Evolutionary conservation across 768 basidiomycete genomes (phyloP).

Genomic region (Thelephora aurantiotincta): DNA sequence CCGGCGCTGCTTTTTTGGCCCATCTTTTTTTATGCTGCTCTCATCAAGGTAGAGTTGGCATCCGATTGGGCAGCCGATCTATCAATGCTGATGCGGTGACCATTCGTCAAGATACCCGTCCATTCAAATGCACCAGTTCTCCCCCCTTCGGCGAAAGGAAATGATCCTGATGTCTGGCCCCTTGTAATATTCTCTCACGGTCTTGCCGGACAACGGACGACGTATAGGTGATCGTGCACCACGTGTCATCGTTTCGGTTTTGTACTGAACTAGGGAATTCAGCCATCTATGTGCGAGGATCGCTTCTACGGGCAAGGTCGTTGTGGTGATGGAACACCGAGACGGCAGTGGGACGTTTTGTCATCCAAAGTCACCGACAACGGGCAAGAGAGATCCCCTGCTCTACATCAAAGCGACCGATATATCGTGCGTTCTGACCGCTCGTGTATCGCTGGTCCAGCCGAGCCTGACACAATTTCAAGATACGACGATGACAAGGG

Average conservation of each 20-base stretch:
- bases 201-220: slow-evolving; percentile 56
- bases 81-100: too few species aligned
- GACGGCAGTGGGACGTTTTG: slow-evolving; percentile 60
- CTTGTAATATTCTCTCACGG: slow-evolving; percentile 81
- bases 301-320: slow-evolving; percentile 69
- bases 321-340: slow-evolving; percentile 71
- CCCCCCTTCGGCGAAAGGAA: not conserved
- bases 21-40: not conserved
- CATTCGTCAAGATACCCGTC: slow-evolving; percentile 8
- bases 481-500: not conserved
- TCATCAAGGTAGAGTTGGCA: not conserved
- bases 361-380: slow-evolving; percentile 21
- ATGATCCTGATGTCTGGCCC: slow-evolving; percentile 38
- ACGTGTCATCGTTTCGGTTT: not conserved
- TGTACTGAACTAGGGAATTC: not conserved
- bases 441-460: not conserved
- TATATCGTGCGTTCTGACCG: slow-evolving; percentile 29
- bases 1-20: not conserved
- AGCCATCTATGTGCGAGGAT: slow-evolving; percentile 61
- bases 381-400: slow-evolving; percentile 17
- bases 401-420: slow-evolving; percentile 45
- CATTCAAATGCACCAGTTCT: slow-evolving; percentile 6
- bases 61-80: not conserved
- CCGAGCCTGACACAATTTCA: not conserved
- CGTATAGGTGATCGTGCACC: slow-evolving; percentile 37